A percentile compares a stretch with the other conserved stretches of the same genome.
phyloP scores from a whole-genome alignment of 768 basidiomycete species.

The Leccinellum rugosiceps region DNA sequence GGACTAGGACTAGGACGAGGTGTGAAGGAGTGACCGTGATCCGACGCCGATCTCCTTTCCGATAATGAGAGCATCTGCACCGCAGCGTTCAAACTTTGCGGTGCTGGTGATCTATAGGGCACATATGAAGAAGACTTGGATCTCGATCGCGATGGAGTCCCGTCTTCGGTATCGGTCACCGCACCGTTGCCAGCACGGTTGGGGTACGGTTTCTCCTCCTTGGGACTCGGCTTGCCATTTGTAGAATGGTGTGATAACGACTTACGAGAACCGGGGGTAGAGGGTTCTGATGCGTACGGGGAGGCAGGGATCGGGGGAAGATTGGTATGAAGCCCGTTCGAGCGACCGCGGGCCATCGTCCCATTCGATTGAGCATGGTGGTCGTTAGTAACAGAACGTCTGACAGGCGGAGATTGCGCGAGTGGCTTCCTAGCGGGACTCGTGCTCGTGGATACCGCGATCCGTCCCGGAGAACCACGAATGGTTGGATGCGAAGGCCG shows the following conservation, averaged over 20 bases:
- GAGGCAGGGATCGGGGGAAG: constrained; percentile 69
- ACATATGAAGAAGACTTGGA: constrained; percentile 55
- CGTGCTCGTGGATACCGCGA: constrained; percentile 19
- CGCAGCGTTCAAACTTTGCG: constrained; percentile 72
- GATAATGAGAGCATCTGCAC: constrained; percentile 54
- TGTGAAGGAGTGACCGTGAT: constrained; percentile 21
- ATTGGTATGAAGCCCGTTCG: constrained; percentile 34
- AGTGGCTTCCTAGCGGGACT: constrained; percentile 27
- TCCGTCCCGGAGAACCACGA: constrained; percentile 32
- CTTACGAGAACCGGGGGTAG: constrained; percentile 53
- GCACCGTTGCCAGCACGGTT: too few relatives aligned
- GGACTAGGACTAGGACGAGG: constrained; percentile 21
- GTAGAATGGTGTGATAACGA: constrained; percentile 33
- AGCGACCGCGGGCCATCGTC: constrained; percentile 27
- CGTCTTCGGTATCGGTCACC: constrained; percentile 32
- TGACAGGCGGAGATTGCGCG: constrained; percentile 25
- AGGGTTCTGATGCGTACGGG: constrained; percentile 60
- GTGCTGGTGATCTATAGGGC: constrained; percentile 51
- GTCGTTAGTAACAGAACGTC: constrained; percentile 33
- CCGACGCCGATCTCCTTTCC: constrained; percentile 29
- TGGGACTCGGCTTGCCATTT: constrained; percentile 32
- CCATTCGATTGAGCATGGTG: constrained; percentile 26
- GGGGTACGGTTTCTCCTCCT: constrained; percentile 32
- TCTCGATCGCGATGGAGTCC: constrained; percentile 44
- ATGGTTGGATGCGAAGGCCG: constrained; percentile 34